Evolutionary conservation across 2,329 filamentous ascomycete species (phyloP).

Genomic region (Xylaria sp.): DNA sequence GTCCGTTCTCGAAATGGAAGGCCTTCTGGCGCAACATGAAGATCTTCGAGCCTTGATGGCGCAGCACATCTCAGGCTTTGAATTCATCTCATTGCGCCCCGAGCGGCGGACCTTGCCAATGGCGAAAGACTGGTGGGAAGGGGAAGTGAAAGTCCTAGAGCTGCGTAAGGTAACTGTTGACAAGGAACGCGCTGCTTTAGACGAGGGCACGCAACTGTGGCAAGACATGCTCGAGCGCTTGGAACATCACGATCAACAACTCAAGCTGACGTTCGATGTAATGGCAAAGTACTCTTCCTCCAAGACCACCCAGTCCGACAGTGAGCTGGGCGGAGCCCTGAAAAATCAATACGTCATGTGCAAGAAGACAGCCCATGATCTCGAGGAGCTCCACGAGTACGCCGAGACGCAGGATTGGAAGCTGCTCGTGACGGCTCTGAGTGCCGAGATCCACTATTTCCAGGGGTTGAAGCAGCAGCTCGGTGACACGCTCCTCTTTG

Average conservation of each 20-base stretch:
- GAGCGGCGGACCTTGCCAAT: slow-evolving; percentile 64
- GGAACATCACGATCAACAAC: slow-evolving; percentile 54
- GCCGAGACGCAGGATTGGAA: slow-evolving; percentile 65
- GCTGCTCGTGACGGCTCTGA: slow-evolving; percentile 67
- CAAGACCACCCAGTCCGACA: slow-evolving; percentile 24
- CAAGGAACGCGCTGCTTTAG: slow-evolving; percentile 58
- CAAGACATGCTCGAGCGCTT: slow-evolving; percentile 55
- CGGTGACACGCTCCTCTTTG: slow-evolving; percentile 32
- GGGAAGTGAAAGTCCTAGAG: slow-evolving; percentile 54
- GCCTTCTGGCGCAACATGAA: slow-evolving; percentile 29
- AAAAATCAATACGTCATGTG: slow-evolving; percentile 52
- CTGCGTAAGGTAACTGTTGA: slow-evolving; percentile 51
- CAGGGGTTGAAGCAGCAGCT: slow-evolving; percentile 55
- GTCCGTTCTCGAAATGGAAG: slow-evolving; percentile 46
- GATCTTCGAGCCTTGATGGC: slow-evolving; percentile 19
- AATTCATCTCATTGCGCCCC: slow-evolving; percentile 56
- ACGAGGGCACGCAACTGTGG: slow-evolving; percentile 65
- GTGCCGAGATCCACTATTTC: slow-evolving; percentile 66
- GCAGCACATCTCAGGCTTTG: slow-evolving; percentile 37
- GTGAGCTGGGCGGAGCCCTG: slow-evolving; percentile 36
- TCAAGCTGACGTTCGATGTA: slow-evolving; percentile 18
- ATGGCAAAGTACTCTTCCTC: slow-evolving; percentile 18
- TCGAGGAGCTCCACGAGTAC: slow-evolving; percentile 49
- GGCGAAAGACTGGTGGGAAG: slow-evolving; percentile 66
- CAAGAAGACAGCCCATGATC: slow-evolving; percentile 45